phyloP scores from a whole-genome alignment of 805 yeast species.

The Nakazawaea anatomiae region DNA sequence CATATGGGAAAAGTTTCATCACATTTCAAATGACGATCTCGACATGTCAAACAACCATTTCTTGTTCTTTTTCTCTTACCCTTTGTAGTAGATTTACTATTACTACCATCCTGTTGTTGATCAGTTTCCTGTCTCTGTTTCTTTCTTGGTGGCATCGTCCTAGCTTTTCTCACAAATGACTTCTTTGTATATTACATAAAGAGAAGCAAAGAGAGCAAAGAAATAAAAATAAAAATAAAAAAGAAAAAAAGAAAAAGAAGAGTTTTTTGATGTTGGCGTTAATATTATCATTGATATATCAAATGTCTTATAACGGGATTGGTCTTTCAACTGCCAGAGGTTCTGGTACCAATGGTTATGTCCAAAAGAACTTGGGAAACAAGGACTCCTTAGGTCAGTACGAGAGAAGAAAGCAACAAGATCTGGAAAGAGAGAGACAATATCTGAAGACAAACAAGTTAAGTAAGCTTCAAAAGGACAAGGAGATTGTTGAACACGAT shows the following conservation, averaged over 20 bases:
- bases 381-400: constrained; percentile 30
- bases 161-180: too few relatives aligned
- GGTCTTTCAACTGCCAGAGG: constrained; percentile 55
- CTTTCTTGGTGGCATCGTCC: constrained; percentile 1
- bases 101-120: not conserved
- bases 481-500: constrained; percentile 29
- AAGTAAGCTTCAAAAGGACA: constrained; percentile 14
- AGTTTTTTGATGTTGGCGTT: not conserved
- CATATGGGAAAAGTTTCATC: constrained; percentile 61
- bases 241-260: not conserved
- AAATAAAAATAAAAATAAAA: not conserved
- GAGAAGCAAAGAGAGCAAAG: not conserved
- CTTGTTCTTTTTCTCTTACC: constrained; percentile 19
- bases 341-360: constrained; percentile 57
- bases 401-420: constrained; percentile 26
- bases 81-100: not conserved
- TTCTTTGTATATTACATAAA: not conserved
- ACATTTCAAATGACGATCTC: constrained; percentile 63
- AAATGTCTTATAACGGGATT: constrained; percentile 53
- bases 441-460: constrained; percentile 8
- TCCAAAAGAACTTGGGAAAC: constrained; percentile 38
- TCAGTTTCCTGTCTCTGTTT: not conserved
- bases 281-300: not conserved
- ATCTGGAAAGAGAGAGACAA: constrained; percentile 13
- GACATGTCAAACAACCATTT: constrained; percentile 54